phyloP scores from a whole-genome alignment of 805 yeast genomes.

The Kuraishia ogatae region DNA sequence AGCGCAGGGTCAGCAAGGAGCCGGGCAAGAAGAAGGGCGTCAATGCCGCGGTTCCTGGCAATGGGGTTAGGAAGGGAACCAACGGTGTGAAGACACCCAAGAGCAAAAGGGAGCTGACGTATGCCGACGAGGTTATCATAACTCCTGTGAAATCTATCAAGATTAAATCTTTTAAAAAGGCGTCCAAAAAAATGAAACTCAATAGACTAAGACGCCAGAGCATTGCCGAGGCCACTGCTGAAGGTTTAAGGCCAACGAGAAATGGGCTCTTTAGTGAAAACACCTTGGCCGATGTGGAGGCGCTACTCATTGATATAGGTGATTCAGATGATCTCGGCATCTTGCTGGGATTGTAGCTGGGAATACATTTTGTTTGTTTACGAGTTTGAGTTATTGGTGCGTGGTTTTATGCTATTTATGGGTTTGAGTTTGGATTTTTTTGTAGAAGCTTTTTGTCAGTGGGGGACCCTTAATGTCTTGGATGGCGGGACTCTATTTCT shows the following conservation, averaged over 20 bases:
- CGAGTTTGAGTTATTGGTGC: not conserved
- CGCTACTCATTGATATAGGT: constrained; percentile 46
- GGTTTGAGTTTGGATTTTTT: not conserved
- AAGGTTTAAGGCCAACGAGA: constrained; percentile 67
- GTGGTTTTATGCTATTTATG: not conserved
- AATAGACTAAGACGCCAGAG: constrained; percentile 51
- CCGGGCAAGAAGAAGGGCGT: constrained; percentile 17
- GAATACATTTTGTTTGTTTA: not conserved
- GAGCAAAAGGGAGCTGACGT: not conserved
- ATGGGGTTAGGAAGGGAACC: not conserved
- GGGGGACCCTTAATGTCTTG: too few relatives aligned
- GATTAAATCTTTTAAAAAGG: constrained; percentile 1
- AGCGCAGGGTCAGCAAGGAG: constrained; percentile 13
- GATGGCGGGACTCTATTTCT: not conserved
- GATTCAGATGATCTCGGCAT: constrained; percentile 29
- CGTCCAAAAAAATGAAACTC: constrained; percentile 13
- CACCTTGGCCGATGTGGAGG: constrained; percentile 68
- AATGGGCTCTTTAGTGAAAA: constrained; percentile 72
- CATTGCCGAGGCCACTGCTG: constrained; percentile 66
- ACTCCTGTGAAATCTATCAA: constrained; percentile 8
- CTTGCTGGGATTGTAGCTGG: constrained; percentile 9
- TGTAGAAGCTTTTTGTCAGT: not conserved
- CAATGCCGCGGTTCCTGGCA: not conserved
- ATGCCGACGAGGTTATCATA: constrained; percentile 12
- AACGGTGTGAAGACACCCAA: not conserved